Evolutionary conservation across 805 yeast species (phyloP).

Genomic region (Torulaspora delbrueckii): DNA sequence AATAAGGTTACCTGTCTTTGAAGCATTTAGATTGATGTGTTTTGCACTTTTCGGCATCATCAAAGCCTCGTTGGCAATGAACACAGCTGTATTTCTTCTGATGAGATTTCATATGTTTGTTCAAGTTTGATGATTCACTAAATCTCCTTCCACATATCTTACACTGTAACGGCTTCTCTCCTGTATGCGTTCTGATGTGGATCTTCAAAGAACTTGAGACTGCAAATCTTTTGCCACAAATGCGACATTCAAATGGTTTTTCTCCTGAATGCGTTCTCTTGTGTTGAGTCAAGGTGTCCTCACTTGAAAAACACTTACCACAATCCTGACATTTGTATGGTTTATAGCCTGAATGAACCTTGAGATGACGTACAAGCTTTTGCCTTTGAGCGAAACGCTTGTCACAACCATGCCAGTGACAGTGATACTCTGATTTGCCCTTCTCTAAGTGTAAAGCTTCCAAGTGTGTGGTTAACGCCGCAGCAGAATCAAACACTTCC

Average conservation of each 20-base stretch:
- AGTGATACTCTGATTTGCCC: slow-evolving; percentile 63
- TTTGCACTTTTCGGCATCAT: slow-evolving; percentile 39
- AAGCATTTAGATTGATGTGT: slow-evolving; percentile 36
- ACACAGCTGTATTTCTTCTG: slow-evolving; percentile 48
- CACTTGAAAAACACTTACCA: slow-evolving; percentile 67
- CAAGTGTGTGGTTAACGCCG: slow-evolving; percentile 68
- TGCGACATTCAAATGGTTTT: slow-evolving; percentile 69
- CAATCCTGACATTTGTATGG: slow-evolving; percentile 74
- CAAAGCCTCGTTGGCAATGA: slow-evolving; percentile 50
- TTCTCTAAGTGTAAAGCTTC: slow-evolving; percentile 63
- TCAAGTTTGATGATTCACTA: slow-evolving; percentile 82
- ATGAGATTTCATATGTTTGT: slow-evolving; percentile 84
- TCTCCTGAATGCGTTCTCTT: slow-evolving; percentile 84
- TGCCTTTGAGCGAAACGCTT: slow-evolving; percentile 78
- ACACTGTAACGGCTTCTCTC: slow-evolving; percentile 81
- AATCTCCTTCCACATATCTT: slow-evolving; percentile 79
- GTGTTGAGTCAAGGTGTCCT: slow-evolving; percentile 75
- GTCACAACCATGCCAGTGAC: slow-evolving; percentile 76
- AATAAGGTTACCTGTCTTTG: neutral
- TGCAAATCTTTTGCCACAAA: slow-evolving; percentile 75
- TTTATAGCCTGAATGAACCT: slow-evolving; percentile 78
- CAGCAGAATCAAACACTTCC: slow-evolving; percentile 45
- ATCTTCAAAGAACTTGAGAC: slow-evolving; percentile 78
- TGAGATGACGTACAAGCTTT: slow-evolving; percentile 78
- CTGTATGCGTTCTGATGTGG: slow-evolving; percentile 82